Evolutionary conservation across 2,329 filamentous ascomycete genomes (phyloP).

Genomic region (Chalaropsis thielavioides): DNA sequence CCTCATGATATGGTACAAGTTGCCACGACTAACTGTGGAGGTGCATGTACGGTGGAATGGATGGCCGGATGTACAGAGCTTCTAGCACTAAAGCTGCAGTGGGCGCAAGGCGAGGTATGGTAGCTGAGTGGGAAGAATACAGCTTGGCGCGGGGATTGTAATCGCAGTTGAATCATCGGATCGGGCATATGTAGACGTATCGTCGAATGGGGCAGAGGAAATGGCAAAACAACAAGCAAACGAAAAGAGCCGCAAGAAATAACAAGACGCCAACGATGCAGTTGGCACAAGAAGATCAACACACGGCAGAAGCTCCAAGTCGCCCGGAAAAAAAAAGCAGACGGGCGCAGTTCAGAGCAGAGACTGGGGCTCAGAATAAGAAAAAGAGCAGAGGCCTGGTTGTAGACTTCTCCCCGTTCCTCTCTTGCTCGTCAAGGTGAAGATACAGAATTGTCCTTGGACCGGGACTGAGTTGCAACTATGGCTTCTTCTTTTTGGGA

Average conservation of each 20-base stretch:
- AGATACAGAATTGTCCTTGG: neutral
- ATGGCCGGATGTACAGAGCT: neutral
- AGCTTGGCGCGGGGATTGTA: slow-evolving; percentile 6
- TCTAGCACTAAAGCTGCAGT: neutral
- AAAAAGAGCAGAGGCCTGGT: neutral
- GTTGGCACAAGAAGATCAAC: neutral
- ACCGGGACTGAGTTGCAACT: slow-evolving; percentile 8
- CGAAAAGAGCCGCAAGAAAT: neutral
- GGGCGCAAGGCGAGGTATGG: neutral
- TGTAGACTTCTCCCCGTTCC: neutral
- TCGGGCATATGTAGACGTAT: neutral
- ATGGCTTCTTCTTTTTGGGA: slow-evolving; percentile 12
- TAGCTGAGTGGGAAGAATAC: slow-evolving; percentile 8
- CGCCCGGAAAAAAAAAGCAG: neutral
- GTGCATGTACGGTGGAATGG: neutral
- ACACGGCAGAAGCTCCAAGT: neutral
- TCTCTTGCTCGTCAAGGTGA: neutral
- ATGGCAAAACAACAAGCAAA: neutral
- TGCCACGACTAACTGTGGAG: neutral
- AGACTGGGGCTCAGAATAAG: neutral
- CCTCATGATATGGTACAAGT: neutral
- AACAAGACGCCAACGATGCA: neutral
- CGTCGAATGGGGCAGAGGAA: neutral
- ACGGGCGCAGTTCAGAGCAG: neutral
- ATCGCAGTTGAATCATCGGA: slow-evolving; percentile 16